Evolutionary conservation across 2,329 filamentous ascomycete species (phyloP).

Genomic region (Microdochium nivale): DNA sequence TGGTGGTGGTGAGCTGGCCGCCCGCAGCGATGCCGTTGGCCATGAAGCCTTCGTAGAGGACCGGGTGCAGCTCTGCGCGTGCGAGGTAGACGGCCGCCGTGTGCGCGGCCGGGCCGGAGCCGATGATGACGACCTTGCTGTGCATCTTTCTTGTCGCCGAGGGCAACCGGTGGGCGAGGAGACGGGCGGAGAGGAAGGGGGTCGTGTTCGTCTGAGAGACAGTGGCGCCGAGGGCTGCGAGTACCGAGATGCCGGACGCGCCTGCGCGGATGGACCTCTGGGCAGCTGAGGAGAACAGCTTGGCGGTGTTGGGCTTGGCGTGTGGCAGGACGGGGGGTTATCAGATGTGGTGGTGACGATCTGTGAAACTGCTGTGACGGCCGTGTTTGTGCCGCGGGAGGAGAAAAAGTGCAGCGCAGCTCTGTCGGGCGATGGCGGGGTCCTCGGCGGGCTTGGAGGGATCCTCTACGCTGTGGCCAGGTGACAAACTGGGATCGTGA

Average conservation of each 20-base stretch:
- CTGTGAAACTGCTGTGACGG: background rate
- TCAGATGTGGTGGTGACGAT: too few relatives aligned
- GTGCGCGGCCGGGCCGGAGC: slow-evolving; percentile 95
- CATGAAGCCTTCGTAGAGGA: slow-evolving; percentile 96
- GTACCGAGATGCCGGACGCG: slow-evolving; percentile 56
- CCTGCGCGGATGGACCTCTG: slow-evolving; percentile 69
- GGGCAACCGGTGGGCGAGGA: slow-evolving; percentile 20
- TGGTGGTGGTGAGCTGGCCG: slow-evolving; percentile 95
- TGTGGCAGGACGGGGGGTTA: background rate
- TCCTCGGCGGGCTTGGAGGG: background rate
- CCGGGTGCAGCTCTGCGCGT: slow-evolving; percentile 86
- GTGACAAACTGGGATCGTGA: too few relatives aligned
- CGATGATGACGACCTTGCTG: slow-evolving; percentile 84
- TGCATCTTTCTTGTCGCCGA: slow-evolving; percentile 63
- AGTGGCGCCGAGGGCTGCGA: slow-evolving; percentile 59
- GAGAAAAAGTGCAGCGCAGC: background rate
- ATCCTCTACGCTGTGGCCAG: too few relatives aligned
- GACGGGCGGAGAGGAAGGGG: slow-evolving; percentile 12
- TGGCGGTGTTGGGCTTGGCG: slow-evolving; percentile 44
- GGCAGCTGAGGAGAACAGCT: slow-evolving; percentile 84
- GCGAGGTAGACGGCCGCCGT: slow-evolving; percentile 95
- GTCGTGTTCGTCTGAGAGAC: slow-evolving; percentile 47
- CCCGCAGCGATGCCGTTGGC: slow-evolving; percentile 94
- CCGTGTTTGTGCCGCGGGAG: slow-evolving; percentile 6
- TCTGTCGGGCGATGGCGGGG: background rate